Conservation (phyloP, 192 early-diverging fungal species). For the Neocallimastix lanati region DNA sequence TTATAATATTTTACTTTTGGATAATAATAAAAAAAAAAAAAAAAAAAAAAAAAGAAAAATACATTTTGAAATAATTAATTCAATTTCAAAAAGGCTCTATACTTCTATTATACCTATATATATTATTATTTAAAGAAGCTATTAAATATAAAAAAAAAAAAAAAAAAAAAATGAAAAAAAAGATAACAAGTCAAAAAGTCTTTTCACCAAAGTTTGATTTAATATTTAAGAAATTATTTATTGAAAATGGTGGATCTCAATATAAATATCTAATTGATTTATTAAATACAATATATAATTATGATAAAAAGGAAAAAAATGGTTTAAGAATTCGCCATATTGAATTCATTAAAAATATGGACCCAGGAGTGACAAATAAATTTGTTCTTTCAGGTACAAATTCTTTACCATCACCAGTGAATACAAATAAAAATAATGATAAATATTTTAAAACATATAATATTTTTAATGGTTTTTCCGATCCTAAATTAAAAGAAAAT, state of each 20-base stretch:
- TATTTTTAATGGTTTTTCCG: background rate
- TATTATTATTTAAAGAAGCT: no score
- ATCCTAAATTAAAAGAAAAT: background rate
- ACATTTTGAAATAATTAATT: no score
- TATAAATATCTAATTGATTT: background rate
- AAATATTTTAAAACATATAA: background rate
- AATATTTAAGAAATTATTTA: background rate
- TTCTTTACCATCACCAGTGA: background rate
- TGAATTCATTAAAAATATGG: background rate
- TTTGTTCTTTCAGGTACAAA: no score
- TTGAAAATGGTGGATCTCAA: background rate
- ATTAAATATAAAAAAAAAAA: background rate
- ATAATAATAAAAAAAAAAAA: no score
- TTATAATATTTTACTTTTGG: no score
- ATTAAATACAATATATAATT: background rate
- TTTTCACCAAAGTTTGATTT: background rate
- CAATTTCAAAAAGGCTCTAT: no score
- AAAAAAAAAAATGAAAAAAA: background rate
- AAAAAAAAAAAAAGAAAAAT: no score
- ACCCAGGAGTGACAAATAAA: background rate
- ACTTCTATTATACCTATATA: no score
- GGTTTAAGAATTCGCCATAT: background rate
- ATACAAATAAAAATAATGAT: background rate
- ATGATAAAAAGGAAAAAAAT: background rate
- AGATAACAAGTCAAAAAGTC: background rate